A percentile compares a stretch with the other conserved stretches of the same genome.
Evolutionary conservation across 805 yeast species (phyloP).

Genomic region (Candida quercuum): DNA sequence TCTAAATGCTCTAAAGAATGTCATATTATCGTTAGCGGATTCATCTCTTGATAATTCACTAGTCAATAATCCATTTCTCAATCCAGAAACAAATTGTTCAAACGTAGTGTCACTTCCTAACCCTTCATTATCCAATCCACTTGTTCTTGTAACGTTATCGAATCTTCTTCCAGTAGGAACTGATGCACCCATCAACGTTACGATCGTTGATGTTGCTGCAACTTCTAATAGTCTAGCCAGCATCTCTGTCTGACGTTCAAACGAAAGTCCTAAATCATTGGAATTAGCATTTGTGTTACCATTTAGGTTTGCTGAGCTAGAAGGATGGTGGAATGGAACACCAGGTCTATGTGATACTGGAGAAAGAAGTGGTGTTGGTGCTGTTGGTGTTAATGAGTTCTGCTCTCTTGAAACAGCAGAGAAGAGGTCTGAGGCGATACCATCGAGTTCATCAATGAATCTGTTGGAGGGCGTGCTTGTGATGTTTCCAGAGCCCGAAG

Average conservation of each 20-base stretch:
- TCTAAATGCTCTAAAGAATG: conserved; percentile 39
- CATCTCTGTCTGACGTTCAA: conserved; percentile 34
- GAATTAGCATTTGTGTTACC: background rate
- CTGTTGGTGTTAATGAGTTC: background rate
- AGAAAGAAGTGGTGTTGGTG: background rate
- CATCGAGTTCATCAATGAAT: conserved; percentile 19
- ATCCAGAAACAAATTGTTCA: conserved; percentile 37
- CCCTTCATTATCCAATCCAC: background rate
- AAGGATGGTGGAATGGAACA: no score
- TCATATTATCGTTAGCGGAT: conserved; percentile 13
- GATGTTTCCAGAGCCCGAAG: conserved; percentile 5
- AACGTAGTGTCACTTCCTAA: conserved; percentile 32
- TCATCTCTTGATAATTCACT: conserved; percentile 30
- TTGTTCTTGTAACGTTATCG: conserved; percentile 20
- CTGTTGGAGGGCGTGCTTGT: conserved; percentile 4
- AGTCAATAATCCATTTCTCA: conserved; percentile 34
- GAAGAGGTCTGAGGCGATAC: conserved; percentile 16
- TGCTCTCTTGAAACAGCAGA: conserved; percentile 9
- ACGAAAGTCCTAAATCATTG: conserved; percentile 4
- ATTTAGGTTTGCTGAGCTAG: no score
- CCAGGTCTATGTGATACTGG: no score
- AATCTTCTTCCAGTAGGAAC: conserved; percentile 24
- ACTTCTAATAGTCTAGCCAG: conserved; percentile 37
- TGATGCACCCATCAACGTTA: conserved; percentile 30
- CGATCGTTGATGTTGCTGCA: conserved; percentile 41